A percentile compares a stretch with the other conserved stretches of the same genome.
phyloP scores from a whole-genome alignment of 805 yeast genomes.

The Dipodascus geniculatus region DNA sequence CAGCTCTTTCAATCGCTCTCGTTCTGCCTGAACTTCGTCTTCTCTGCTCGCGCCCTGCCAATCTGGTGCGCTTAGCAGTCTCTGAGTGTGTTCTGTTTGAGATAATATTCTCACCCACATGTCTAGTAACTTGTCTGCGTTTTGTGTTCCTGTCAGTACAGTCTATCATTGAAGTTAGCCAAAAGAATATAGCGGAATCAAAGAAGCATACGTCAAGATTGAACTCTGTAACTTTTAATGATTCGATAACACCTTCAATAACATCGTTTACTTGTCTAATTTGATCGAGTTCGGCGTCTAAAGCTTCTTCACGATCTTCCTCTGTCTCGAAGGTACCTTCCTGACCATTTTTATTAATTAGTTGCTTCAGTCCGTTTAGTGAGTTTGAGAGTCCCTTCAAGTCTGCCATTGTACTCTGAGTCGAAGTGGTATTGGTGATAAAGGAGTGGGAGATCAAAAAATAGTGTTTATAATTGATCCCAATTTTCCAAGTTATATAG shows the following conservation, averaged over 20 bases:
- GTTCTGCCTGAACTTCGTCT: constrained; percentile 15
- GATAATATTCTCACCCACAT: constrained; percentile 22
- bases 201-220: constrained; percentile 9
- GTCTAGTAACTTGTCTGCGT: constrained; percentile 20
- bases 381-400: not conserved
- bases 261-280: constrained; percentile 13
- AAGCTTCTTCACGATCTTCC: constrained; percentile 7
- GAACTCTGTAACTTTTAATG: constrained; percentile 9
- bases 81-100: constrained; percentile 23
- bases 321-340: not conserved
- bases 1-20: constrained; percentile 11
- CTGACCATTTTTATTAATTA: not conserved
- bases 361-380: not conserved
- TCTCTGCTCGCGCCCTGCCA: constrained; percentile 23
- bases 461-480: not conserved
- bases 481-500: not conserved
- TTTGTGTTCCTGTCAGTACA: constrained; percentile 14
- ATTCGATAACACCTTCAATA: constrained; percentile 11
- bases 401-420: not conserved
- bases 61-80: constrained; percentile 14
- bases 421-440: no score
- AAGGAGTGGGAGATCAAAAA: not conserved
- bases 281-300: constrained; percentile 14
- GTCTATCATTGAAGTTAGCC: constrained; percentile 3
- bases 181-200: not conserved